Evolutionary conservation across 202 grass and related monocot genomes (phyloP).

Genomic region (Tripidium arundinaceum): DNA sequence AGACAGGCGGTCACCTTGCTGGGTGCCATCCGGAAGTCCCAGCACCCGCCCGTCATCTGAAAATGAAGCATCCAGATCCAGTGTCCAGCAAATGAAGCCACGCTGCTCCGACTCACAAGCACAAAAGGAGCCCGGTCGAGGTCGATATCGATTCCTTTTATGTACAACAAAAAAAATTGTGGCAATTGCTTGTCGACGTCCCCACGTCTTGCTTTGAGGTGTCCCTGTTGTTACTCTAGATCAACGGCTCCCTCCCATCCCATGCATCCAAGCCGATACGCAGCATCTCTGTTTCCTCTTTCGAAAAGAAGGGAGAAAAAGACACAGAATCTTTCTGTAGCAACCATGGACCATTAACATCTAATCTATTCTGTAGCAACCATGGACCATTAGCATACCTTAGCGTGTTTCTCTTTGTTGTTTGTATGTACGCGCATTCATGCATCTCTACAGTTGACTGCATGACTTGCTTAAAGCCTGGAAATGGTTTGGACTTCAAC

Average conservation of each 20-base stretch:
- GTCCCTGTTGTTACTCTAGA: background rate
- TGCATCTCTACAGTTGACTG: too few relatives aligned
- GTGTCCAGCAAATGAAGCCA: background rate
- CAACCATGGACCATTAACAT: background rate
- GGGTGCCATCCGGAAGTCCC: background rate
- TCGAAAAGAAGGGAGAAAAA: background rate
- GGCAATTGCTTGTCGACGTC: background rate
- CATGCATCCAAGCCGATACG: background rate
- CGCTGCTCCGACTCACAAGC: background rate
- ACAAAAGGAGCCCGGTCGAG: background rate
- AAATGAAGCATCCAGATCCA: background rate
- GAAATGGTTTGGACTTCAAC: too few relatives aligned
- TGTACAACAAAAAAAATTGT: background rate
- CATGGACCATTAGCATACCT: background rate
- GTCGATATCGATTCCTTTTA: background rate
- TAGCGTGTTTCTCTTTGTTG: background rate
- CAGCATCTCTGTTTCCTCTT: background rate
- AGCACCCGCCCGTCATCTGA: background rate
- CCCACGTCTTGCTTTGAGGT: background rate
- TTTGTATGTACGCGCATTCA: too few relatives aligned
- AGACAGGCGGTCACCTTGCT: background rate
- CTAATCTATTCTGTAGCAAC: background rate
- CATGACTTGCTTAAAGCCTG: too few relatives aligned
- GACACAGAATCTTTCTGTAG: background rate
- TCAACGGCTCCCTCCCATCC: background rate